These are phyloP conservation scores for Leonotis leonurus DNA, from an alignment of 257 asterid genomes.

Conservation along the genomic window DNA sequence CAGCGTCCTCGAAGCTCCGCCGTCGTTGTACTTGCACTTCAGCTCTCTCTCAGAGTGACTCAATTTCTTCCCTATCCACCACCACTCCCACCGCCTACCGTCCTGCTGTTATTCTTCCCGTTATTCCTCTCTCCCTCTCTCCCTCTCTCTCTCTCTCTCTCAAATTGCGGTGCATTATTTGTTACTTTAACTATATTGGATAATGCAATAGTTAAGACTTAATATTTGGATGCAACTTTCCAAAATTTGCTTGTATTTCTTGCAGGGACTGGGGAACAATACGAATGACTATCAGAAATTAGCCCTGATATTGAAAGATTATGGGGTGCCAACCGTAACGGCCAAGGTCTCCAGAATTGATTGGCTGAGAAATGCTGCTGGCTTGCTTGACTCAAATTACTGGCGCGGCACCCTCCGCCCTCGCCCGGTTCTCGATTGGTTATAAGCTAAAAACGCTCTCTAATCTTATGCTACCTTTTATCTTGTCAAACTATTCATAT, in stretches of 20 bases:
- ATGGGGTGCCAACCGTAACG: constrained; percentile 64
- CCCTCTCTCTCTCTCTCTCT: not conserved
- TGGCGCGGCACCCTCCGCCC: constrained; percentile 90
- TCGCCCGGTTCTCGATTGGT: constrained; percentile 96
- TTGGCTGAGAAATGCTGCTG: constrained; percentile 96
- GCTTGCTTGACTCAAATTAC: constrained; percentile 71
- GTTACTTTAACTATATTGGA: not conserved
- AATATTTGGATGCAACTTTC: not conserved
- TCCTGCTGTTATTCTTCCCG: constrained; percentile 94
- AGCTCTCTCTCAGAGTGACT: constrained; percentile 29
- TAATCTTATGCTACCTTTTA: not conserved
- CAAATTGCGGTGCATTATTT: not conserved
- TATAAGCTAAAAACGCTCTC: not conserved
- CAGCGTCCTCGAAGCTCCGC: constrained; percentile 18
- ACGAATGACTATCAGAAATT: constrained; percentile 65
- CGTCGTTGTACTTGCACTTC: constrained; percentile 36
- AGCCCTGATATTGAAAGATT: constrained; percentile 51
- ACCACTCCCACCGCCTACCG: constrained; percentile 45
- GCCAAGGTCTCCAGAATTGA: constrained; percentile 81
- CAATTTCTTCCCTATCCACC: constrained; percentile 19
- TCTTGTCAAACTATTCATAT: not conserved
- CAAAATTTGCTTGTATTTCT: not conserved
- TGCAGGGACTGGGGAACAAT: constrained; percentile 89
- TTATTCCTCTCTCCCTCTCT: constrained; percentile 16
- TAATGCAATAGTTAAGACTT: not conserved